Conservation (phyloP, 192 early-diverging fungal genomes). For the Mortierella hygrophila region DNA sequence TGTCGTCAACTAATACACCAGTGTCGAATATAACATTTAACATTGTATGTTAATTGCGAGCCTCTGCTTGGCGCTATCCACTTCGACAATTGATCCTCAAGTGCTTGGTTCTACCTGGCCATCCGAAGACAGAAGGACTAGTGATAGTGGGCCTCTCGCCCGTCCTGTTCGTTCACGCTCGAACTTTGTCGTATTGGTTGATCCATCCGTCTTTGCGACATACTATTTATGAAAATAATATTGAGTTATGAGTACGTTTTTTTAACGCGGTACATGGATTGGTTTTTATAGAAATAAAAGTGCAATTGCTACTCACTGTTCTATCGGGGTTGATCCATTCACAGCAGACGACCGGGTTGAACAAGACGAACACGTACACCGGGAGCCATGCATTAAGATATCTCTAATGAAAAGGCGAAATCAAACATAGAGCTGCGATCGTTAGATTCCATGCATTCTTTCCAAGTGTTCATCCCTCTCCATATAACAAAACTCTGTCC, state of each 20-base stretch:
- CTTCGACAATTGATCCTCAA: background rate
- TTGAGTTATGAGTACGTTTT: background rate
- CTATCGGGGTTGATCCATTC: conserved; percentile 53
- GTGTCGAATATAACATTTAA: background rate
- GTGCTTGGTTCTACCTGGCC: conserved; percentile 21
- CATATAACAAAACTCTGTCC: background rate
- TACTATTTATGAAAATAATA: conserved; percentile 19
- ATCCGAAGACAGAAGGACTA: conserved; percentile 39
- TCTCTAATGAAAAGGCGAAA: conserved; percentile 9
- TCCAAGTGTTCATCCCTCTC: background rate
- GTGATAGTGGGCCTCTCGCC: conserved; percentile 25
- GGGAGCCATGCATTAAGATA: conserved; percentile 52
- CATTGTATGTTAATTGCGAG: background rate
- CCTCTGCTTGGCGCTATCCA: no score
- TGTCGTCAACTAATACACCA: conserved; percentile 21
- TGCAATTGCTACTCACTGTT: conserved; percentile 23
- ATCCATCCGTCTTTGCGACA: conserved; percentile 36
- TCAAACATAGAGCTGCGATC: background rate
- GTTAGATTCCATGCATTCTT: background rate
- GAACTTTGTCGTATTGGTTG: conserved; percentile 38
- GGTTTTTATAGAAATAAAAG: background rate
- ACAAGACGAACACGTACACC: conserved; percentile 37
- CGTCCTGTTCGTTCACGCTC: conserved; percentile 41
- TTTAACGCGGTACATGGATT: background rate
- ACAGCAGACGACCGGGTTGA: conserved; percentile 46